A percentile compares a stretch with the other conserved stretches of the same genome.
phyloP scores from a whole-genome alignment of 352 stramenopile species.

The Stephanocyclus meneghinianus region DNA sequence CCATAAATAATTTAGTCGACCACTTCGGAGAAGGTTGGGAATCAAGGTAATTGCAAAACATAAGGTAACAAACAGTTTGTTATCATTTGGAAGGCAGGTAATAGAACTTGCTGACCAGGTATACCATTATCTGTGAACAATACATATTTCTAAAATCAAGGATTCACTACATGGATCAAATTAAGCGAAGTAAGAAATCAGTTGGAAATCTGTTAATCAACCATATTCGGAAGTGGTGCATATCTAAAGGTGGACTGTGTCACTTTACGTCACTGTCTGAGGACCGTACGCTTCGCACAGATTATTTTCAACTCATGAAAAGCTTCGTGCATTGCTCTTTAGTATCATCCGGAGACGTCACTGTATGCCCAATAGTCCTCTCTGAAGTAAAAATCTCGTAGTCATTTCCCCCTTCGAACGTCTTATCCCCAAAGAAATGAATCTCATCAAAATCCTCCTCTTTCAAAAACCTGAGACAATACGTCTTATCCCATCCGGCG shows the following conservation, averaged over 20 bases:
- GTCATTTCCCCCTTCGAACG: slow-evolving; percentile 97
- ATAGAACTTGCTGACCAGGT: no score
- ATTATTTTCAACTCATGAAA: slow-evolving; percentile 85
- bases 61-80: slow-evolving; percentile 3
- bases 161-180: slow-evolving; percentile 1
- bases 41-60: background rate
- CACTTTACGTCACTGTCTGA: no score
- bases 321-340: slow-evolving; percentile 94
- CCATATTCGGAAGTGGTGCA: background rate
- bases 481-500: slow-evolving; percentile 99
- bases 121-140: no score
- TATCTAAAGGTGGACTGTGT: background rate
- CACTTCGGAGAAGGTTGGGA: background rate
- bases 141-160: background rate
- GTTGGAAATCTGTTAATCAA: background rate
- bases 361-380: slow-evolving; percentile 95
- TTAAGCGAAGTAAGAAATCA: background rate
- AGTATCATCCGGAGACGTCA: slow-evolving; percentile 95
- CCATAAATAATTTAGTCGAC: background rate
- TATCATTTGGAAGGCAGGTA: background rate
- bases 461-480: slow-evolving; percentile 91
- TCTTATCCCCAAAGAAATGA: slow-evolving; percentile 99
- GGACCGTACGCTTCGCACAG: background rate
- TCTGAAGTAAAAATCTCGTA: slow-evolving; percentile 97
- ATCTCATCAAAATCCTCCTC: slow-evolving; percentile 97